Evolutionary conservation across 1,139 yeast genomes (phyloP).

Genomic region (Trichomonascaceae sp.): DNA sequence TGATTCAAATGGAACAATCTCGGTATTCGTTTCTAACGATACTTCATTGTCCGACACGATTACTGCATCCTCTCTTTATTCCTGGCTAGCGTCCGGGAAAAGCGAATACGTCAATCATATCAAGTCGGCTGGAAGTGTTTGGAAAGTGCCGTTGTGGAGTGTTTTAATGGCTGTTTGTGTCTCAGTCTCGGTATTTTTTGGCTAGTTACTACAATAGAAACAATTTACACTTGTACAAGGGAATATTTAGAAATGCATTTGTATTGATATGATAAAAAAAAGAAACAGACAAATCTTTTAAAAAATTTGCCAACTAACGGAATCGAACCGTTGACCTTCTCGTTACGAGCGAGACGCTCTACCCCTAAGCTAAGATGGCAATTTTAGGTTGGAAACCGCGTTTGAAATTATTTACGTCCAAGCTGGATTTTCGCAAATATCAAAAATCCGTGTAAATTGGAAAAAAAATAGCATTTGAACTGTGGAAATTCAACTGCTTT

Average conservation of each 20-base stretch:
- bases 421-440: background rate
- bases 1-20: conserved; percentile 48
- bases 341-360: conserved; percentile 13
- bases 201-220: background rate
- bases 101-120: background rate
- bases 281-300: background rate
- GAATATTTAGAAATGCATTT: background rate
- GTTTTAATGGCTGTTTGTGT: background rate
- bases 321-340: conserved; percentile 12
- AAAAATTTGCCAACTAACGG: conserved; percentile 10
- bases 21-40: conserved; percentile 55
- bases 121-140: background rate
- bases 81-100: conserved; percentile 6
- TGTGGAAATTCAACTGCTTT: too few relatives aligned
- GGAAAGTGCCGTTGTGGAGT: conserved; percentile 2
- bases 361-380: conserved; percentile 12
- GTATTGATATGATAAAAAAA: background rate
- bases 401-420: background rate
- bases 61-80: conserved; percentile 3
- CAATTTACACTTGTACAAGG: background rate
- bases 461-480: background rate
- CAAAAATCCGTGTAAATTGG: background rate
- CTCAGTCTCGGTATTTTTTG: background rate
- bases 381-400: background rate
- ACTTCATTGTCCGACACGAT: conserved; percentile 40